A percentile compares a stretch with the other conserved stretches of the same genome.
Evolutionary conservation across 345 rosid genomes (phyloP).

Genomic region (Ceriops zippeliana): DNA sequence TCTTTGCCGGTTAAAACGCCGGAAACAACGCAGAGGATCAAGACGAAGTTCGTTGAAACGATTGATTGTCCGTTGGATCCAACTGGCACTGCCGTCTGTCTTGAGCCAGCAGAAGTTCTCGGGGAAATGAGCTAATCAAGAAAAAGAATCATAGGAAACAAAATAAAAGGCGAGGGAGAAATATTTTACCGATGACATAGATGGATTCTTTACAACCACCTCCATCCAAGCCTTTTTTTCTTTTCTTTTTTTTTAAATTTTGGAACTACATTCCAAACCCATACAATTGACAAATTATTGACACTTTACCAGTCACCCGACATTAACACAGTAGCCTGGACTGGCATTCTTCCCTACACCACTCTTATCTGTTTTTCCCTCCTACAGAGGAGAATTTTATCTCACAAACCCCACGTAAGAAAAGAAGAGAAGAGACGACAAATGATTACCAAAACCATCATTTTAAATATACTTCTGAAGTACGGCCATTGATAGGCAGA

Average conservation of each 20-base stretch:
- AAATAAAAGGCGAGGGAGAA: too few relatives aligned
- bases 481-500: constrained; percentile 45
- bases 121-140: too few relatives aligned
- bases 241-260: constrained; percentile 4
- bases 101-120: too few relatives aligned
- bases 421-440: background rate
- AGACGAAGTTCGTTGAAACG: too few relatives aligned
- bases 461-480: constrained; percentile 52
- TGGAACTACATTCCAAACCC: constrained; percentile 13
- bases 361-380: constrained; percentile 3
- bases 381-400: constrained; percentile 25
- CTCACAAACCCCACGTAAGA: constrained; percentile 18
- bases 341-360: constrained; percentile 52
- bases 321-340: constrained; percentile 65
- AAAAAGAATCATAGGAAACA: too few relatives aligned
- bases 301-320: constrained; percentile 66
- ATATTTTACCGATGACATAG: too few relatives aligned
- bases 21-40: too few relatives aligned
- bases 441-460: constrained; percentile 19
- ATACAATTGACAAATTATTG: constrained; percentile 24
- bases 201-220: constrained; percentile 5
- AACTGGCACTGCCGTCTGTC: too few relatives aligned
- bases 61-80: too few relatives aligned
- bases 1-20: too few relatives aligned
- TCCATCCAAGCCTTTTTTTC: background rate